These are phyloP conservation scores for Inga oerstediana DNA, from an alignment of 306 rosid genomes.

Conservation along the genomic window DNA sequence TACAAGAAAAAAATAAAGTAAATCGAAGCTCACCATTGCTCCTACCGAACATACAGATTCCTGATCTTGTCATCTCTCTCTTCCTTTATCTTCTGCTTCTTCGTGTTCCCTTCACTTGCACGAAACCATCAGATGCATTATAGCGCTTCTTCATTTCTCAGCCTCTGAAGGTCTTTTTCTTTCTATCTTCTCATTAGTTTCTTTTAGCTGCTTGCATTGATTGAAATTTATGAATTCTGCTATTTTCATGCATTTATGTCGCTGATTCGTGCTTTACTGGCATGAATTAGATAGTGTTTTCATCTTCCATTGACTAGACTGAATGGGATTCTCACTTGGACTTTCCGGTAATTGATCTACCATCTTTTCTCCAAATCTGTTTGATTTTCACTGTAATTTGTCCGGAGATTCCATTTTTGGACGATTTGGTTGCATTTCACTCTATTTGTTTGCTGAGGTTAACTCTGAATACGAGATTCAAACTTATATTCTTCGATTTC, in stretches of 20 bases:
- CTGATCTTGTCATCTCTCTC: slow-evolving; percentile 13
- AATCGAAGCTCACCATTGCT: background rate
- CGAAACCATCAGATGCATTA: slow-evolving; percentile 55
- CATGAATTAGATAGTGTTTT: slow-evolving; percentile 12
- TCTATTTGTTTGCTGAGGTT: slow-evolving; percentile 1
- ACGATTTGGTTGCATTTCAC: slow-evolving; percentile 31
- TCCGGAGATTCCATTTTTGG: background rate
- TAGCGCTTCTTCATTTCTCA: slow-evolving; percentile 42
- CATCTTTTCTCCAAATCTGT: slow-evolving; percentile 7
- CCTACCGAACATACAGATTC: background rate
- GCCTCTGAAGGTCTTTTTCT: slow-evolving; percentile 54
- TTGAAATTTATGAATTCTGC: slow-evolving; percentile 29
- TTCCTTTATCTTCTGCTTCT: background rate
- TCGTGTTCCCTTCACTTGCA: slow-evolving; percentile 42
- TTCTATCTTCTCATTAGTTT: background rate
- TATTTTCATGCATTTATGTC: background rate
- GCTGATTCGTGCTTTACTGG: background rate
- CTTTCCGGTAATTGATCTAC: slow-evolving; percentile 52
- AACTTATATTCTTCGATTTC: background rate
- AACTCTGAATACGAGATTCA: background rate
- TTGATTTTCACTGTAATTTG: slow-evolving; percentile 23
- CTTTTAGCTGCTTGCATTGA: slow-evolving; percentile 27
- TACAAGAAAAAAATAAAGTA: background rate
- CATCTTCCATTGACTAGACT: slow-evolving; percentile 45
- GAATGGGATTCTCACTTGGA: slow-evolving; percentile 32